Percentiles rank a stretch among this genome's conserved stretches.
Conservation (phyloP, 805 yeast species). For the Suhomyces canberraensis region DNA sequence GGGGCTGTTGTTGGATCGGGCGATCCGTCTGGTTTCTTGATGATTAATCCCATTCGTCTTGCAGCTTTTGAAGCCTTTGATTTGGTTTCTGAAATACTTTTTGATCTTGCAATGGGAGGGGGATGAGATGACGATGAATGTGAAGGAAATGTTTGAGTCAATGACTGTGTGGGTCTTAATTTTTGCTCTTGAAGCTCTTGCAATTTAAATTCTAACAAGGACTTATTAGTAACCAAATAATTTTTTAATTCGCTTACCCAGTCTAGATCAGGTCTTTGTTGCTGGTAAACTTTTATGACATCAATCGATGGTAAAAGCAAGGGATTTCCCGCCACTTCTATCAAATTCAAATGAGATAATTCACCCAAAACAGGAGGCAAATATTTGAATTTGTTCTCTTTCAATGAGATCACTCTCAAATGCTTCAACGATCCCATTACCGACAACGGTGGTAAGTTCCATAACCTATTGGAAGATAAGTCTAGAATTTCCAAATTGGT, state of each 20-base stretch:
- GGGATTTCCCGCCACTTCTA: constrained; percentile 65
- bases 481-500: constrained; percentile 60
- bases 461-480: constrained; percentile 54
- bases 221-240: constrained; percentile 36
- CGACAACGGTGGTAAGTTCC: constrained; percentile 37
- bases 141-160: constrained; percentile 2
- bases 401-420: constrained; percentile 58
- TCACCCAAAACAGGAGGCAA: constrained; percentile 53
- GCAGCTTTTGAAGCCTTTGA: constrained; percentile 58
- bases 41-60: constrained; percentile 72
- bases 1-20: neutral
- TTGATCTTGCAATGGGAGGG: constrained; percentile 24
- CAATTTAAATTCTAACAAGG: constrained; percentile 27
- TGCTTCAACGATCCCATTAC: constrained; percentile 28
- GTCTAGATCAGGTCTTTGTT: constrained; percentile 38
- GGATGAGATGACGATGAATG: constrained; percentile 2
- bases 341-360: constrained; percentile 48
- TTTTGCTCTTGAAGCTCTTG: constrained; percentile 10
- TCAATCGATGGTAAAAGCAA: constrained; percentile 46
- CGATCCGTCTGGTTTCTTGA: constrained; percentile 33
- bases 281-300: constrained; percentile 30
- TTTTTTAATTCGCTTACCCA: constrained; percentile 43
- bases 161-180: constrained; percentile 7
- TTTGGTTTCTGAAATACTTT: constrained; percentile 38
- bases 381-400: constrained; percentile 53